Percentiles rank a stretch among this genome's conserved stretches.
Conservation (phyloP, 2,329 filamentous ascomycete species). For the Colletotrichum sp. region DNA sequence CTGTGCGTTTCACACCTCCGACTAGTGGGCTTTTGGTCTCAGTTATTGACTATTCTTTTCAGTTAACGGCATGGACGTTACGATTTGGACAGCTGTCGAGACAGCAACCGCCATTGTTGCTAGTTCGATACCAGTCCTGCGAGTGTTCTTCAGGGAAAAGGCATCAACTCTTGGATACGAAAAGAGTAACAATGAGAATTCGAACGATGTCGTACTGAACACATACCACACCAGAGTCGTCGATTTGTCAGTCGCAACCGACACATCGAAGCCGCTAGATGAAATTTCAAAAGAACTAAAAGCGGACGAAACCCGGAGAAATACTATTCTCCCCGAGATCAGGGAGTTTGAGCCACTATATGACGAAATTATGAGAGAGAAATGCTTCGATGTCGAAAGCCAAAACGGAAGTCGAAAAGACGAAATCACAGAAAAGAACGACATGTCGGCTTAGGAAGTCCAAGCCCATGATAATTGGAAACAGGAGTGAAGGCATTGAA, state of each 20-base stretch:
- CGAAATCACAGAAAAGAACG: not conserved
- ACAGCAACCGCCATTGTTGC: slow-evolving; percentile 31
- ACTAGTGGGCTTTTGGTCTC: not conserved
- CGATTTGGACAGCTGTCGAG: slow-evolving; percentile 33
- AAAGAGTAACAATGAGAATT: not conserved
- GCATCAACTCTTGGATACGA: slow-evolving; percentile 3
- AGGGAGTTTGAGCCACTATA: not conserved
- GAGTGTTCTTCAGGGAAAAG: slow-evolving; percentile 28
- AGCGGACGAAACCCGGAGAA: not conserved
- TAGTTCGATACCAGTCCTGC: slow-evolving; percentile 36
- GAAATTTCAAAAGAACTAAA: not conserved
- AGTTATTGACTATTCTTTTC: rapidly evolving
- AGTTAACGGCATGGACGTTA: slow-evolving; percentile 25
- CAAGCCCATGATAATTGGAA: not conserved
- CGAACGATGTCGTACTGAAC: not conserved
- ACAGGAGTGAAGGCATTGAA: not conserved
- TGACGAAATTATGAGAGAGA: not conserved
- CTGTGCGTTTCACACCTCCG: not conserved
- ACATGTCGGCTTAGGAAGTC: not conserved
- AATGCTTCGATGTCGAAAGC: not conserved
- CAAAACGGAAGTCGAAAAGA: not conserved
- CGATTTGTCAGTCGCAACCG: not conserved
- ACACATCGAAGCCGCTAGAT: not conserved
- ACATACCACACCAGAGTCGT: not conserved
- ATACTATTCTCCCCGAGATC: not conserved